These are phyloP conservation scores for Monilinia polystroma DNA, from an alignment of 2,329 filamentous ascomycete species.

Conservation along the genomic window DNA sequence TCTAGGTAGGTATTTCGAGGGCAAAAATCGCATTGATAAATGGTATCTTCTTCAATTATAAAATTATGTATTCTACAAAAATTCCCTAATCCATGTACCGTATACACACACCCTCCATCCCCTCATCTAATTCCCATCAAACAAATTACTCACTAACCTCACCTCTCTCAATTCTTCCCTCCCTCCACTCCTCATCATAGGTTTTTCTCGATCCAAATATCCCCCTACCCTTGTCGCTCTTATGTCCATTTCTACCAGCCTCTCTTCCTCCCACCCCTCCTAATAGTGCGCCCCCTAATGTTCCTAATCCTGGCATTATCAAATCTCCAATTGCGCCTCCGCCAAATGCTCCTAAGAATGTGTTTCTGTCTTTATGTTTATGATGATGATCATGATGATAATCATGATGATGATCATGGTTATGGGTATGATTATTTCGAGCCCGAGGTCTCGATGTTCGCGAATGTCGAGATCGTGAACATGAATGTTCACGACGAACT, in stretches of 20 bases:
- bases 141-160: slow-evolving; percentile 14
- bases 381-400: too few species aligned
- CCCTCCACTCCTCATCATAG: slow-evolving; percentile 26
- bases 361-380: slow-evolving; percentile 24
- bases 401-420: too few species aligned
- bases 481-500: not conserved
- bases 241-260: slow-evolving; percentile 20
- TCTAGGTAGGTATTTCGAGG: too few species aligned
- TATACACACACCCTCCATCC: not conserved
- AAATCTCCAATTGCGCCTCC: slow-evolving; percentile 31
- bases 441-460: slow-evolving; percentile 13
- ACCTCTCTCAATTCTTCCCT: slow-evolving; percentile 22
- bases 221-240: slow-evolving; percentile 4
- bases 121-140: not conserved
- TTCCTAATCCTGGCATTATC: slow-evolving; percentile 33
- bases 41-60: too few species aligned
- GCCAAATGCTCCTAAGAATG: slow-evolving; percentile 33
- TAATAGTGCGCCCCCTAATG: slow-evolving; percentile 31
- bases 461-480: slow-evolving; percentile 10
- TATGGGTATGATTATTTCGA: slow-evolving; percentile 6
- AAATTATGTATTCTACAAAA: too few species aligned
- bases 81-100: too few species aligned
- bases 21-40: too few species aligned
- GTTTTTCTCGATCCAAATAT: slow-evolving; percentile 8
- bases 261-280: slow-evolving; percentile 30